Evolutionary conservation across 257 asterid genomes (phyloP), one percentile per base, ranked within the genome.

Genomic region (Solanum phureja): DNA sequence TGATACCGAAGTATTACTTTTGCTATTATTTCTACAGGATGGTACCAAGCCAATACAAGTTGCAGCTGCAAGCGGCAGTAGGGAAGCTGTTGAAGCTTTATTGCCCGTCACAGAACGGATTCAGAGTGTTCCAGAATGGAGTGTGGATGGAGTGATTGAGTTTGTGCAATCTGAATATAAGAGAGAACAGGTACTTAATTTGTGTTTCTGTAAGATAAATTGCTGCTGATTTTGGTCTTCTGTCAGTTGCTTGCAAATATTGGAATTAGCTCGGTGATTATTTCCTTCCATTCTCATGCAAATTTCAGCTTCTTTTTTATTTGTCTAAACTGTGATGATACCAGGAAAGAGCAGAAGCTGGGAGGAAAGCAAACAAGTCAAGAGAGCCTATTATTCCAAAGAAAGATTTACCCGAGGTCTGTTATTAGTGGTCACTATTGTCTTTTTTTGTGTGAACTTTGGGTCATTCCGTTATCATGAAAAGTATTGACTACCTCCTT

Each of bases 41-140:
- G 96, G 95, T 44, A 49, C 87, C 89, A 95, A 92, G 94, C 96
- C 99, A 71, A 88, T 96, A 91, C 96, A 95, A 87, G 95, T 93
- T 83, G 98, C 98, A 72, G 99, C 98, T 88, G 88, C 94, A 56
- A 89, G 94, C 85, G 98, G 96, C 83, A 92, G 93, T 92, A 92
- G 90, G 89, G 91, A 35, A 40, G 96, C 90, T 87, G 98, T 96
- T 87, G 98, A 96, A 91, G 91, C 96, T 89, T 97, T 97, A 86
- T 90, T 93, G 79, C 94, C 98, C 4, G 93, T 91, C 76, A 95
- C 99, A 62, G 83, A 87, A 11, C 95, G 89, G 86, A 69, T 91
- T 83, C 56, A 91, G 52, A 88, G 79, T 87, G 84, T 94, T 87
- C 88, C 92, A 49, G 93, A 94, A 40, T 97, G 99, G 99, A 94